A percentile compares a stretch with the other conserved stretches of the same genome.
Conservation (phyloP, 2,329 filamentous ascomycete genomes). For the Ophiostoma quercus region DNA sequence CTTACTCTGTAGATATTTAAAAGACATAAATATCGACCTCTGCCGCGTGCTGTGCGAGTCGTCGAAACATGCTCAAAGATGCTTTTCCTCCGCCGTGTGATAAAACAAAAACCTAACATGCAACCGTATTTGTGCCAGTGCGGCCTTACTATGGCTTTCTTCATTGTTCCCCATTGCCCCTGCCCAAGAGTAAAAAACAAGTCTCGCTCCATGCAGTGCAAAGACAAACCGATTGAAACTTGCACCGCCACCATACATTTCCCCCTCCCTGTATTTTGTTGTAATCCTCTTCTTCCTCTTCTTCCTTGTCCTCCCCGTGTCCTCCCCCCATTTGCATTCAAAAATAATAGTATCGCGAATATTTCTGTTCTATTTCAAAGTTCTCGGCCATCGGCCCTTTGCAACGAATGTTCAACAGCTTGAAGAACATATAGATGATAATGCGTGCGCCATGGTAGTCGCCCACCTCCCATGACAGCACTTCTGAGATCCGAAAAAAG, state of each 20-base stretch:
- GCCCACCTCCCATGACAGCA: not conserved
- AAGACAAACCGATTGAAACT: slow-evolving; percentile 13
- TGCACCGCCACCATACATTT: not conserved
- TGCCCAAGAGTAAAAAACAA: not conserved
- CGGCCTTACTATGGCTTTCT: slow-evolving; percentile 15
- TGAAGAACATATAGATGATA: not conserved
- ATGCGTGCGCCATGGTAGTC: not conserved
- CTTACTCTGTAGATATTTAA: slow-evolving; percentile 8
- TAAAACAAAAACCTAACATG: slow-evolving; percentile 19
- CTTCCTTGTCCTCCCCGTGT: not conserved
- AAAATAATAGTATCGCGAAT: slow-evolving; percentile 12
- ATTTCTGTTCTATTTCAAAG: slow-evolving; percentile 12
- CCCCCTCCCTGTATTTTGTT: not conserved
- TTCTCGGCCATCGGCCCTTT: not conserved
- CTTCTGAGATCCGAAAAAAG: slow-evolving; percentile 22
- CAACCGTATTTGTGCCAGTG: slow-evolving; percentile 10
- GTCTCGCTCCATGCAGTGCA: not conserved
- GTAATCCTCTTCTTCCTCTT: not conserved
- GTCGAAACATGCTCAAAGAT: not conserved
- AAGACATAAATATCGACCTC: not conserved
- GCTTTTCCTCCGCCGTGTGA: not conserved
- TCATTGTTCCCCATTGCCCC: not conserved
- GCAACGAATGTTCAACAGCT: slow-evolving; percentile 1
- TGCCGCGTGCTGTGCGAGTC: not conserved
- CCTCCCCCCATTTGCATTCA: not conserved